These are phyloP conservation scores for Thielaviopsis punctulata DNA, from an alignment of 2,329 filamentous ascomycete genomes.

Conservation along the genomic window DNA sequence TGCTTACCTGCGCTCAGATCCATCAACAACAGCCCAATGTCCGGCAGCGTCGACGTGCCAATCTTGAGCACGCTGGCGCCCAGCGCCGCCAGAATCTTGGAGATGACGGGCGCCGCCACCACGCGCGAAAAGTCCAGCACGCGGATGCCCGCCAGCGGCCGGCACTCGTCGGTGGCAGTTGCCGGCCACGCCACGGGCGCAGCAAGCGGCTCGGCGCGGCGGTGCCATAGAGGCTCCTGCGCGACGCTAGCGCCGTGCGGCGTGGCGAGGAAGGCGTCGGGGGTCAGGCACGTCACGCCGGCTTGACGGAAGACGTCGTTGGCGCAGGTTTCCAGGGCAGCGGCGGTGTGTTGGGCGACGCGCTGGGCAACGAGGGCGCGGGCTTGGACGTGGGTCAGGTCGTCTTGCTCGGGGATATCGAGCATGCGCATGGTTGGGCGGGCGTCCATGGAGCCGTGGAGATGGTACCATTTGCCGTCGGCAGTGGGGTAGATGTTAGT, in stretches of 20 bases:
- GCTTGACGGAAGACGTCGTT: conserved; percentile 16
- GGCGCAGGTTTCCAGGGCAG: conserved; percentile 14
- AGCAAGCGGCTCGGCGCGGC: conserved; percentile 9
- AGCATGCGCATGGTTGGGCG: conserved; percentile 12
- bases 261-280: conserved; percentile 16
- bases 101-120: conserved; percentile 59
- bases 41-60: conserved; percentile 48
- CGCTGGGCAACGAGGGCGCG: conserved; percentile 14
- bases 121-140: conserved; percentile 61
- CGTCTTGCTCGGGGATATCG: conserved; percentile 12
- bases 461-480: conserved; percentile 14
- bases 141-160: conserved; percentile 41
- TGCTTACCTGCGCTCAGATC: conserved; percentile 59
- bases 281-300: conserved; percentile 16
- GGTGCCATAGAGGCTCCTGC: conserved; percentile 13
- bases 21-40: conserved; percentile 56
- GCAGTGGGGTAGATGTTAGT: conserved; percentile 15
- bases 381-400: conserved; percentile 14
- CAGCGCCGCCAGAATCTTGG: conserved; percentile 54
- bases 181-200: conserved; percentile 11
- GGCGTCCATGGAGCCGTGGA: conserved; percentile 15
- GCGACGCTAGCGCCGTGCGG: conserved; percentile 16
- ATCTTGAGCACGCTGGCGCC: conserved; percentile 60
- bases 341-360: conserved; percentile 13
- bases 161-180: conserved; percentile 8